Conservation (phyloP, 129 eudicot species). For the Helichrysum umbraculigerum region DNA sequence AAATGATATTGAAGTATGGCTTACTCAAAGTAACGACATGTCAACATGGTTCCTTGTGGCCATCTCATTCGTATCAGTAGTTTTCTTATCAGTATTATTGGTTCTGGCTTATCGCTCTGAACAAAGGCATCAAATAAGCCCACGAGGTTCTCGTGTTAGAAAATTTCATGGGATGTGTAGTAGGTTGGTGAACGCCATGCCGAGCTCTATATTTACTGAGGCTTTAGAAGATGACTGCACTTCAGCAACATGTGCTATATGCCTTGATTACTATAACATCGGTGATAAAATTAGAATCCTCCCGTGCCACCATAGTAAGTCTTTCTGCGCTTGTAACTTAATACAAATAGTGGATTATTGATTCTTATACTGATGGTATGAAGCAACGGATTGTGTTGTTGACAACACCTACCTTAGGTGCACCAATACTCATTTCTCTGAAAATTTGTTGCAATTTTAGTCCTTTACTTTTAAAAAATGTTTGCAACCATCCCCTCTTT, state of each 20-base stretch:
- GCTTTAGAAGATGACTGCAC: conserved; percentile 70
- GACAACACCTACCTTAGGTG: no score
- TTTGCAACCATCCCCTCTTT: no score
- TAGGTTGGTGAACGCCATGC: conserved; percentile 72
- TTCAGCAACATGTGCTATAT: conserved; percentile 71
- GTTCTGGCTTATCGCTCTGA: conserved; percentile 61
- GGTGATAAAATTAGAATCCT: conserved; percentile 78
- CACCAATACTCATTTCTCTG: no score
- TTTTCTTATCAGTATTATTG: conserved; percentile 62
- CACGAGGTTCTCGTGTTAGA: conserved; percentile 48
- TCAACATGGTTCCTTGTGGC: conserved; percentile 75
- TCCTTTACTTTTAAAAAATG: no score
- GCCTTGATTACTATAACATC: conserved; percentile 68
- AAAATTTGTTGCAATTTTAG: no score
- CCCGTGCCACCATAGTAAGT: conserved; percentile 84
- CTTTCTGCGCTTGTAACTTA: neutral
- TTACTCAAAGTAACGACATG: conserved; percentile 47
- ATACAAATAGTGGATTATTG: no score
- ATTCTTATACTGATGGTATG: no score
- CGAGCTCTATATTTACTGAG: conserved; percentile 61
- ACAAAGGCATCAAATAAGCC: conserved; percentile 56
- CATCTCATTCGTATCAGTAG: conserved; percentile 50
- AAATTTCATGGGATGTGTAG: conserved; percentile 63
- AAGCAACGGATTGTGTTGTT: no score
- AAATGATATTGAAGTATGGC: conserved; percentile 47